Percentiles rank a stretch among this genome's conserved stretches.
Evolutionary conservation across 208 protist genomes (phyloP).

Genomic region (Leishmania martiniquensis): DNA sequence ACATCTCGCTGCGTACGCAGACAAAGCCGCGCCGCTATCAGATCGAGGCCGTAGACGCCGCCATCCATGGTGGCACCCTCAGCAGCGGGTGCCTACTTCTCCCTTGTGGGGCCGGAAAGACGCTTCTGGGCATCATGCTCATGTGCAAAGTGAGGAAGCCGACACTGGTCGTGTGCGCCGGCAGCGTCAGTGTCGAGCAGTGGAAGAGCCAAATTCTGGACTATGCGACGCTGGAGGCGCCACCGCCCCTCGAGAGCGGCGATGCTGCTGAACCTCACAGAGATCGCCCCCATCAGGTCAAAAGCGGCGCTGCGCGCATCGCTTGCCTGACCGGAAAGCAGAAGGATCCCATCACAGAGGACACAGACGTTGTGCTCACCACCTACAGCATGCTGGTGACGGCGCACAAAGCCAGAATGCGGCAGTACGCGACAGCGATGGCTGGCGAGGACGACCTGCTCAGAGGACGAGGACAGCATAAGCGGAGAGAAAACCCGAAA

Average conservation of each 20-base stretch:
- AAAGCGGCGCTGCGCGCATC: conserved; percentile 71
- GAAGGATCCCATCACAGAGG: conserved; percentile 90
- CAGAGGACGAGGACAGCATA: conserved; percentile 36
- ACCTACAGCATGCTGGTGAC: conserved; percentile 99
- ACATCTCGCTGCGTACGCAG: conserved; percentile 70
- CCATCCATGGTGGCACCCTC: conserved; percentile 53
- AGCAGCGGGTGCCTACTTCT: conserved; percentile 98
- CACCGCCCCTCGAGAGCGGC: conserved; percentile 3
- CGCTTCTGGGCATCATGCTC: conserved; percentile 98
- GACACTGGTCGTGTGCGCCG: conserved; percentile 95
- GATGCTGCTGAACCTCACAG: neutral
- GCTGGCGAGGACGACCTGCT: conserved; percentile 10
- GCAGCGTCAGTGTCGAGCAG: conserved; percentile 96
- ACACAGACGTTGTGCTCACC: conserved; percentile 96
- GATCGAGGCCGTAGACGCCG: conserved; percentile 80
- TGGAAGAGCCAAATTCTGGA: conserved; percentile 96
- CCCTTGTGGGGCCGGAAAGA: conserved; percentile 99
- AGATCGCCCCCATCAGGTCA: conserved; percentile 11
- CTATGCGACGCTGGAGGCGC: conserved; percentile 79
- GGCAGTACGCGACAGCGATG: conserved; percentile 24
- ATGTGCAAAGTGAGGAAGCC: conserved; percentile 96
- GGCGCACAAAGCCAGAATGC: conserved; percentile 56
- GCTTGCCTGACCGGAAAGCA: conserved; percentile 92
- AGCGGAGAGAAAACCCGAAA: conserved; percentile 68
- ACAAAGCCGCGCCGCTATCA: conserved; percentile 85